These are phyloP conservation scores for Quaeritorhiza haematococci DNA, from an alignment of 371 early-diverging fungal species.

Conservation along the genomic window DNA sequence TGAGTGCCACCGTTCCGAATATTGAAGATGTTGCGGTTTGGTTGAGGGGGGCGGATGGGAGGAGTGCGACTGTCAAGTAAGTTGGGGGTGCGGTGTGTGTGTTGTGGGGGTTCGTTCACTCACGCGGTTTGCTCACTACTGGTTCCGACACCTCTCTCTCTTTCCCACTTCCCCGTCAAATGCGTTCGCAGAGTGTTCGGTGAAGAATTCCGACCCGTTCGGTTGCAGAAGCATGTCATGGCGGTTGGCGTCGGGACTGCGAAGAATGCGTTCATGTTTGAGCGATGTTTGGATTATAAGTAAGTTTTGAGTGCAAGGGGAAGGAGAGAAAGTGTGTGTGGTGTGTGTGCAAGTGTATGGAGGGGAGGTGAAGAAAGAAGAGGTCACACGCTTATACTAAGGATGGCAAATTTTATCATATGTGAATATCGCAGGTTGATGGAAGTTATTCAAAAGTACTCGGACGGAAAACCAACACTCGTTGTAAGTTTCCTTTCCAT, in stretches of 20 bases:
- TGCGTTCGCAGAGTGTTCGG: slow-evolving; percentile 55
- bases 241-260: slow-evolving; percentile 50
- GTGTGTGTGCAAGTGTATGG: no score
- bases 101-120: background rate
- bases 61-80: background rate
- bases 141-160: background rate
- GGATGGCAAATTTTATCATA: no score
- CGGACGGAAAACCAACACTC: slow-evolving; percentile 53
- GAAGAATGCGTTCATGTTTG: slow-evolving; percentile 56
- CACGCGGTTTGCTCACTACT: no score
- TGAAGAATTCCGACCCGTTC: slow-evolving; percentile 76
- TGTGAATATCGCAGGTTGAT: no score
- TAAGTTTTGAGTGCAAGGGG: slow-evolving; percentile 24
- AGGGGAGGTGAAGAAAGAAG: no score
- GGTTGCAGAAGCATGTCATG: slow-evolving; percentile 55
- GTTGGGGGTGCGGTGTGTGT: background rate
- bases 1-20: slow-evolving; percentile 89
- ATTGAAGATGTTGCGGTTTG: slow-evolving; percentile 71
- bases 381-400: no score
- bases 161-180: background rate
- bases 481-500: slow-evolving; percentile 47
- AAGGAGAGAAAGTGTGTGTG: no score
- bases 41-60: slow-evolving; percentile 44
- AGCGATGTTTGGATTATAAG: slow-evolving; percentile 61
- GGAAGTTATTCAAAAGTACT: slow-evolving; percentile 54